Evolutionary conservation across 116 monocot species (phyloP).

Genomic region (Zostera marina): DNA sequence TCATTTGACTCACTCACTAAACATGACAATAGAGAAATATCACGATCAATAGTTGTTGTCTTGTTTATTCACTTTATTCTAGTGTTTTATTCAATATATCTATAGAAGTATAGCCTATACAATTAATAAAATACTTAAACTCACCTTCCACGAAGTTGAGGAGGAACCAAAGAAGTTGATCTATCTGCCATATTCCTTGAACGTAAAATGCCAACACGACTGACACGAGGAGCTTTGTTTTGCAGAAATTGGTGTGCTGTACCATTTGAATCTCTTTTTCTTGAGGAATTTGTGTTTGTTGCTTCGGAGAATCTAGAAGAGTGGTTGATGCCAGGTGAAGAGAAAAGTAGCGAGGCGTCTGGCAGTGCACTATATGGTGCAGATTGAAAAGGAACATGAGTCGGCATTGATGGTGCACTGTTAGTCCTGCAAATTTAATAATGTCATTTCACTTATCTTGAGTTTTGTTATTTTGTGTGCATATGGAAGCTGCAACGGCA

Average conservation of each 20-base stretch:
- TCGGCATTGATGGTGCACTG: background rate
- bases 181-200: conserved; percentile 28
- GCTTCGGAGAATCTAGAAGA: conserved; percentile 34
- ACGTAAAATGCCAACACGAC: conserved; percentile 19
- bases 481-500: background rate
- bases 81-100: too few species aligned
- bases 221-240: conserved; percentile 39
- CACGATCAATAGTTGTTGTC: too few species aligned
- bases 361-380: conserved; percentile 23
- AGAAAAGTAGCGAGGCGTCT: conserved; percentile 44
- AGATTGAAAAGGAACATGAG: conserved; percentile 11
- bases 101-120: too few species aligned
- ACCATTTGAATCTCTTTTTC: conserved; percentile 74
- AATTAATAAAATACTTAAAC: conserved; percentile 6
- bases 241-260: conserved; percentile 13
- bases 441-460: background rate
- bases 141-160: conserved; percentile 83
- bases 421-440: conserved; percentile 5
- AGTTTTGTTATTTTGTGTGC: background rate
- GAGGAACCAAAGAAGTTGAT: conserved; percentile 32
- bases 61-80: too few species aligned
- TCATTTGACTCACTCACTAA: too few species aligned
- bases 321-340: conserved; percentile 29
- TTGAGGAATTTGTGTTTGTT: conserved; percentile 25
- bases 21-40: too few species aligned